Conservation (phyloP, 192 early-diverging fungal species). For the Coemansia sp. region DNA sequence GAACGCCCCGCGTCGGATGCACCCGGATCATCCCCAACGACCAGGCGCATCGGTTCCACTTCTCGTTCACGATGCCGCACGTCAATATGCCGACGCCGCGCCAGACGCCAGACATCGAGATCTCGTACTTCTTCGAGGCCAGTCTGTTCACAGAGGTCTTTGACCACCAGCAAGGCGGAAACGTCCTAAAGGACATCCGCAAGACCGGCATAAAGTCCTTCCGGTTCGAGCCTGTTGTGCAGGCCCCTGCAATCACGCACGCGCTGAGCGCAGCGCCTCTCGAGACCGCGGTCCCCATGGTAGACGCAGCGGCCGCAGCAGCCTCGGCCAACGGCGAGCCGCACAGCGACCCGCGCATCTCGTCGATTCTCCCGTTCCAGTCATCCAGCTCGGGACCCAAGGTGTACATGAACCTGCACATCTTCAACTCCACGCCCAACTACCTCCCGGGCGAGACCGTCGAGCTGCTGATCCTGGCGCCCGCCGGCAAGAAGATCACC, state of each 20-base stretch:
- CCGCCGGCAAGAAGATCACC: slow-evolving; percentile 40
- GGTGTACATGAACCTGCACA: slow-evolving; percentile 40
- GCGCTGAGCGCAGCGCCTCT: slow-evolving; percentile 20
- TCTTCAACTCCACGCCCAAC: slow-evolving; percentile 43
- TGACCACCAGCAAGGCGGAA: slow-evolving; percentile 35
- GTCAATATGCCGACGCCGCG: slow-evolving; percentile 56
- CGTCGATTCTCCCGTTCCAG: slow-evolving; percentile 28
- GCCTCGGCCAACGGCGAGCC: neutral
- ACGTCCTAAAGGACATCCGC: slow-evolving; percentile 36
- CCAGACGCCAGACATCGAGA: slow-evolving; percentile 53
- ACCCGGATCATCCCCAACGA: slow-evolving; percentile 29
- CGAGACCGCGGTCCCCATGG: slow-evolving; percentile 39
- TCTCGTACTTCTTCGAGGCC: slow-evolving; percentile 50
- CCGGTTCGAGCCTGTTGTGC: slow-evolving; percentile 51
- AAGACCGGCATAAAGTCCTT: slow-evolving; percentile 42
- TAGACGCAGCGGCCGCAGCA: slow-evolving; percentile 21
- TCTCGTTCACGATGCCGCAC: slow-evolving; percentile 56
- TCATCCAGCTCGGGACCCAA: slow-evolving; percentile 13
- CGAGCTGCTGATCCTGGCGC: slow-evolving; percentile 47
- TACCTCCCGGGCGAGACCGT: slow-evolving; percentile 49
- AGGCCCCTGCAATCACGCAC: slow-evolving; percentile 27
- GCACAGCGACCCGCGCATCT: neutral
- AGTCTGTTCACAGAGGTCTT: slow-evolving; percentile 36
- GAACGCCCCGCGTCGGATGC: slow-evolving; percentile 34
- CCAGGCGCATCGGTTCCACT: slow-evolving; percentile 49